Percentiles rank a stretch among this genome's conserved stretches.
Evolutionary conservation across 345 rosid species (phyloP).

Genomic region (Psidium friedrichsthalianum): DNA sequence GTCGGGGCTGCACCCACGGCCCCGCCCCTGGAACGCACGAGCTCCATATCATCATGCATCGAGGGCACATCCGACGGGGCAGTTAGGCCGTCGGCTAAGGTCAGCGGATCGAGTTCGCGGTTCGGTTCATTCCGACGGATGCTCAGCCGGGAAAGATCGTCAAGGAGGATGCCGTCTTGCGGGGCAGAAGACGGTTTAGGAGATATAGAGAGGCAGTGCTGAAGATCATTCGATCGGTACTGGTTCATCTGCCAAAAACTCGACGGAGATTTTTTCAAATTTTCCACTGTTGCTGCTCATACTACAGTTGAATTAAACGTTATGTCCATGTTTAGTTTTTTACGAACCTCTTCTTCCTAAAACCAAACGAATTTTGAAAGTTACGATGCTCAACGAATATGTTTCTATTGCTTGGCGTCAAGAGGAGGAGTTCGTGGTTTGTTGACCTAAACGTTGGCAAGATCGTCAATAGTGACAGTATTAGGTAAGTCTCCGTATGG

Average conservation of each 20-base stretch:
- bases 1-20: conserved; percentile 17
- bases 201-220: conserved; percentile 35
- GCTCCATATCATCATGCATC: background rate
- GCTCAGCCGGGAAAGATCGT: conserved; percentile 32
- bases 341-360: background rate
- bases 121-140: conserved; percentile 36
- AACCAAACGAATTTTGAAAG: background rate
- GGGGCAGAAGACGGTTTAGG: conserved; percentile 12
- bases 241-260: background rate
- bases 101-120: conserved; percentile 17
- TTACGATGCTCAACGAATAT: background rate
- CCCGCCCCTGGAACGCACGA: conserved; percentile 16
- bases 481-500: background rate
- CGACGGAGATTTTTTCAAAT: background rate
- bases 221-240: background rate
- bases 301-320: background rate
- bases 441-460: background rate
- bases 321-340: background rate
- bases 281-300: background rate
- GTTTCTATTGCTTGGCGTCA: background rate
- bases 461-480: background rate
- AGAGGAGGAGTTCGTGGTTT: background rate
- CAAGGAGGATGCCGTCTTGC: conserved; percentile 17
- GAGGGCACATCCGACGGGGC: conserved; percentile 16
- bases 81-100: conserved; percentile 9